Conservation (phyloP, 106 monocot genomes). For the Allium sativum region DNA sequence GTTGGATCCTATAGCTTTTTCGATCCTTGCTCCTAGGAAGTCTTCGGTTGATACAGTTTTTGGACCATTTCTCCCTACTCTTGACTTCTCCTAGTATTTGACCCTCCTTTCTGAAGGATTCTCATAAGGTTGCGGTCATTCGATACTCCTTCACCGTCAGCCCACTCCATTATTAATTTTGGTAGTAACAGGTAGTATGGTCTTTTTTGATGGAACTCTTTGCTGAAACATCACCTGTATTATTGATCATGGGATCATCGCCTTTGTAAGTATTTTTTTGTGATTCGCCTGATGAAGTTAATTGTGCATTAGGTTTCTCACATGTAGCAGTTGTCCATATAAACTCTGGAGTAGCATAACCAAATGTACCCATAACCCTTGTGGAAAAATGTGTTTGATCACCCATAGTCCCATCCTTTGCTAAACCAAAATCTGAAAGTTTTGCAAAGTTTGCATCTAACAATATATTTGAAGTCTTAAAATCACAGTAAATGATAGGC, state of each 20-base stretch:
- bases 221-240: not conserved
- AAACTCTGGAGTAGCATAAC: constrained; percentile 39
- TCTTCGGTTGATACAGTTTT: too few species aligned
- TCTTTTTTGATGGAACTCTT: constrained; percentile 1
- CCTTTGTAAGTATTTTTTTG: not conserved
- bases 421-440: constrained; percentile 47
- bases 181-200: too few species aligned
- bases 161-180: too few species aligned
- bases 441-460: constrained; percentile 24
- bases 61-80: too few species aligned
- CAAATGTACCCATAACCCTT: constrained; percentile 38
- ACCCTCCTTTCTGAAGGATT: too few species aligned
- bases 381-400: constrained; percentile 39
- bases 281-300: not conserved
- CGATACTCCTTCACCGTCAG: too few species aligned
- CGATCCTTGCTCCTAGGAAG: too few species aligned
- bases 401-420: constrained; percentile 32
- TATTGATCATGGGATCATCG: not conserved
- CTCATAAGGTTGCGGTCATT: too few species aligned
- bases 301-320: constrained; percentile 3
- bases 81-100: too few species aligned
- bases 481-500: constrained; percentile 34
- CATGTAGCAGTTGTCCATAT: constrained; percentile 11
- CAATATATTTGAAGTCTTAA: constrained; percentile 45
- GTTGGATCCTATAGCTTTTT: too few species aligned